phyloP scores from a whole-genome alignment of 2,329 filamentous ascomycete genomes.

The Fusarium sp. region DNA sequence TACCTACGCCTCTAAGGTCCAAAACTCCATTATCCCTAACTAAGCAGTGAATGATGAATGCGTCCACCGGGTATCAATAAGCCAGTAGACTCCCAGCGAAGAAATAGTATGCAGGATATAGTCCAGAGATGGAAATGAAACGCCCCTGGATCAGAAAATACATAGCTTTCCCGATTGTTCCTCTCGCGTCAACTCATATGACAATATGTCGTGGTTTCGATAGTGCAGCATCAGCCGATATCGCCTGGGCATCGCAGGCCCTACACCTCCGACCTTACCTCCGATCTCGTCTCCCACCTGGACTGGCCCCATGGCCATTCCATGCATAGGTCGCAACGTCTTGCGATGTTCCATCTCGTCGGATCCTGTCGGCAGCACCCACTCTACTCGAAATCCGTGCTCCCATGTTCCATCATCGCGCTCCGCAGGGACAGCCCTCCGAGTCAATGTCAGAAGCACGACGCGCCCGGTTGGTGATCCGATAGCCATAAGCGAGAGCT shows the following conservation, averaged over 20 bases:
- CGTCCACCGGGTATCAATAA: conserved; percentile 28
- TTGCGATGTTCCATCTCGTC: conserved; percentile 57
- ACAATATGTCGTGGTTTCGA: conserved; percentile 72
- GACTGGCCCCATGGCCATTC: conserved; percentile 72
- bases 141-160: conserved; percentile 43
- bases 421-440: conserved; percentile 40
- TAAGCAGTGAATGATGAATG: conserved; percentile 1
- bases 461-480: conserved; percentile 73
- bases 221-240: conserved; percentile 78
- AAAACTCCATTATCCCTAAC: conserved; percentile 15
- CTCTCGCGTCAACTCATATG: conserved; percentile 69
- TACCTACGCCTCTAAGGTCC: not conserved
- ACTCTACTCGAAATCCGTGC: conserved; percentile 62
- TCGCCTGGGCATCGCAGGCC: conserved; percentile 49
- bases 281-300: conserved; percentile 52
- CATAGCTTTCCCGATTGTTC: conserved; percentile 48
- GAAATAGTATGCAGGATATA: not conserved
- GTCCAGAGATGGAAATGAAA: not conserved
- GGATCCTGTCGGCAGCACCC: conserved; percentile 55
- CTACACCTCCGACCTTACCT: conserved; percentile 30
- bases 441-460: conserved; percentile 66
- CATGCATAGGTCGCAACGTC: conserved; percentile 64
- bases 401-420: conserved; percentile 41
- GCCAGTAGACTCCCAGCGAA: conserved; percentile 12
- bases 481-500: conserved; percentile 73